A percentile compares a stretch with the other conserved stretches of the same genome.
Evolutionary conservation across 148 eudicot species (phyloP).

Genomic region (Rhododendron simsii): DNA sequence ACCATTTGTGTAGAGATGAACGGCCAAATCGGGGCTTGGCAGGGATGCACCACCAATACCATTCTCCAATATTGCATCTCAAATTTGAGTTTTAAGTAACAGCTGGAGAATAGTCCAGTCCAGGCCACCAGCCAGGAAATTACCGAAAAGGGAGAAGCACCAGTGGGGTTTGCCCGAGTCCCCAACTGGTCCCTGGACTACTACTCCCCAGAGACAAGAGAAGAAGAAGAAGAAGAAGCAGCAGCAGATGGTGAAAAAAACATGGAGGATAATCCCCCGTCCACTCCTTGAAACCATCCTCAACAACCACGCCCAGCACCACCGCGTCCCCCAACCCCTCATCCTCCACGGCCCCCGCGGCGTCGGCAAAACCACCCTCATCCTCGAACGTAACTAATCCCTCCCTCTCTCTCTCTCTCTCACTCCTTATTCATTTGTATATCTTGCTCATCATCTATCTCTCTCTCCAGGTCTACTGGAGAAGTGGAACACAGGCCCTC

Average conservation of each 20-base stretch:
- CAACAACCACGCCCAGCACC: conserved; percentile 86
- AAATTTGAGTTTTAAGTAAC: not conserved
- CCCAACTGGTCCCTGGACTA: not conserved
- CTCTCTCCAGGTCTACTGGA: conserved; percentile 54
- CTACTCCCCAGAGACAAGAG: not conserved
- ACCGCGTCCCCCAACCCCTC: conserved; percentile 84
- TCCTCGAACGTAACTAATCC: conserved; percentile 57
- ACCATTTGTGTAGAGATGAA: no score
- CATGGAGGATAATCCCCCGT: conserved; percentile 81
- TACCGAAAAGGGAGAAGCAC: not conserved
- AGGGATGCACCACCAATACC: no score
- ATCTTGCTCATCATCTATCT: not conserved
- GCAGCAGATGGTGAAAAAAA: conserved; percentile 34
- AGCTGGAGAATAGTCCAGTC: no score
- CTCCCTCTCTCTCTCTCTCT: not conserved
- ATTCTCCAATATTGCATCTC: not conserved
- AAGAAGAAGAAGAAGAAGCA: not conserved
- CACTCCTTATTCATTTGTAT: not conserved
- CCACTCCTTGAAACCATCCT: conserved; percentile 75
- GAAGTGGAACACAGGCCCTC: conserved; percentile 82
- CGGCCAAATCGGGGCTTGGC: no score
- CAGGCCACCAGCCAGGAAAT: no score
- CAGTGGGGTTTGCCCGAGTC: not conserved
- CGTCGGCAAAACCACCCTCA: conserved; percentile 91
- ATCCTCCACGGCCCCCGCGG: conserved; percentile 96